Conservation (phyloP, 2,329 filamentous ascomycete species). For the Cryphonectria japonica region DNA sequence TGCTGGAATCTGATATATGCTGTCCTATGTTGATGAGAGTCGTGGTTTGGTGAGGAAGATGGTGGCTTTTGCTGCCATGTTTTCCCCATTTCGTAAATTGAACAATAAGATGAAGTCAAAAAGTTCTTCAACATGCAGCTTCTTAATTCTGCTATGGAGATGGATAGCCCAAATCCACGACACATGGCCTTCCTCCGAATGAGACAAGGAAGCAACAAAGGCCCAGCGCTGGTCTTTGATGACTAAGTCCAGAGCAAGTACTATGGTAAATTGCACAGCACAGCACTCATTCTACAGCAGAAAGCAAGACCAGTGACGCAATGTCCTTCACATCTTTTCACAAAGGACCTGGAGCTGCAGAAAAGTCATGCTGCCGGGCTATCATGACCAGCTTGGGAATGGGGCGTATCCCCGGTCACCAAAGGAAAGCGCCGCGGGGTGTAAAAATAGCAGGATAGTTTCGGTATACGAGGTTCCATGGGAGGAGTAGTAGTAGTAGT, state of each 20-base stretch:
- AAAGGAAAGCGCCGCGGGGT: not conserved
- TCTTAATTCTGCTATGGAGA: not conserved
- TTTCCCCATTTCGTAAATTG: not conserved
- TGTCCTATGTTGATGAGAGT: not conserved
- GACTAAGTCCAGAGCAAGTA: not conserved
- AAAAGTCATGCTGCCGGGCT: not conserved
- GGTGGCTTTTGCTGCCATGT: not conserved
- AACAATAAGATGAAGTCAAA: not conserved
- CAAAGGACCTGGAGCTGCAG: not conserved
- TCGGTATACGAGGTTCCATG: not conserved
- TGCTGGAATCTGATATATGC: not conserved
- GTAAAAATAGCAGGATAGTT: not conserved
- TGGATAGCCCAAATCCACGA: not conserved
- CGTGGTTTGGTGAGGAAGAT: too few relatives aligned
- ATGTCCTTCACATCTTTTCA: too few relatives aligned
- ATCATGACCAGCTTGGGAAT: too few relatives aligned
- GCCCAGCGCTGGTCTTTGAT: not conserved
- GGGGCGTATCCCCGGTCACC: not conserved
- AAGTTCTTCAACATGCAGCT: not conserved
- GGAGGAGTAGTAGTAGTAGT: not conserved
- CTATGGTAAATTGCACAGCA: not conserved
- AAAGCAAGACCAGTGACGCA: not conserved
- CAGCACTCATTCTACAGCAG: not conserved
- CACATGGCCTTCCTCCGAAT: not conserved
- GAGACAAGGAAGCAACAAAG: not conserved